Base-by-base conservation (phyloP, 2,329 filamentous ascomycete species). In the Chaetomium sp. region DNA sequence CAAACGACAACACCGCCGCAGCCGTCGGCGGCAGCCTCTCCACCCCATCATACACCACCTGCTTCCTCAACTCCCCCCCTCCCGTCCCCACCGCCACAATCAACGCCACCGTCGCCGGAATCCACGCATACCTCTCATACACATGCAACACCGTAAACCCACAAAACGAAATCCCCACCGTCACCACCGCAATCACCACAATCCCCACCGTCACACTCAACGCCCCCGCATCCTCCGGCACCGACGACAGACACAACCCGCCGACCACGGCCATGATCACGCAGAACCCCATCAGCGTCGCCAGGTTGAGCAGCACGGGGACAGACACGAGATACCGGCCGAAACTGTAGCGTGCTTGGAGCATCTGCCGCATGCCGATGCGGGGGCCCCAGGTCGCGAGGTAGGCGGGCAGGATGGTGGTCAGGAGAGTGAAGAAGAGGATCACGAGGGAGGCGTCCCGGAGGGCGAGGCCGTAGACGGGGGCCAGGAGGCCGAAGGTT, bases 311-410 rank as follows among this genome's bases (percentile, higher is more conserved):
- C 8, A 86, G 65, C 2, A 85, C 78, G 1, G 81, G 77, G n/a
- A 86, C 65, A 0, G 77, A 79, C 37, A 84, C 79, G 19, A 81
- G 70, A 63, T 83, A 84, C 42, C 77, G 74, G 14, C 76, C 82
- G 65, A 84, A 87, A 42, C 78, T 79, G 67, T 79, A 86, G 27
- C 84, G 74, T 4, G 84, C 82, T 61, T 84, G 81, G 6, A 86
- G 77, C 76, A 86, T 83, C 67, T 86, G 82, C 12, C 83, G 75
- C 76, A 86, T 79, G 43, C 82, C 84, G 8, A 81, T 85, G 67
- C 78, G 79, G 4, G 82, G 80, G 0, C 82, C 82, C 50, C 84
- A 68, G 0, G 78, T 82, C 43, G 76, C 76, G 33, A 86, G 70
- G 62, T 79, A 84, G 3, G 79, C 82, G 0, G 81, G 78, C 0